Evolutionary conservation across 73 alveolate genomes (phyloP), one percentile per base, ranked within the genome.

Genomic region (Diophrys appendiculata): DNA sequence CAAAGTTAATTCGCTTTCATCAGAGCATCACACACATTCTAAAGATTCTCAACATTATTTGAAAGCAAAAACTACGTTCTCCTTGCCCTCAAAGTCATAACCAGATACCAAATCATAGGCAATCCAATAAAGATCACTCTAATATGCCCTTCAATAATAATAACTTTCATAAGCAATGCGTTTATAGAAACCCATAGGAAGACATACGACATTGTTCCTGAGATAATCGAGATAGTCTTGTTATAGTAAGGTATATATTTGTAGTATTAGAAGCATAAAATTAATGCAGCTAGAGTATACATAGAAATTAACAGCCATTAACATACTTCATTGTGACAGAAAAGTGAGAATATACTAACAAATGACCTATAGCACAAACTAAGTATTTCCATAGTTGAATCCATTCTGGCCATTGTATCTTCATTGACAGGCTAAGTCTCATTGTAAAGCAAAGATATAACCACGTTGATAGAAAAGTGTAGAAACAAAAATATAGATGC

Each of bases 351-450:
- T 23, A 54, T 24, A 52, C 75, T 69, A 5, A 79, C 76, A 24
- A 79, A 26, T 3, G 33, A 26, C 18, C 81, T 33, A 53, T 3
- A 79, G 25, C 68, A 8, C 2, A 70, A 35, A 68, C 68, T 32
- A 29, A 28, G 2, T 13, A 79, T 28, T 29, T 79, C 88, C 34
- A 79, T 52, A 23, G 74, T 69, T 35, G 88, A 70, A 23, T 79
- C 88, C 23, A 53, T 64, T 23, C 88, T 31, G 18, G 77, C 52
- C 65, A 79, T 53, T 13, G 68, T 14, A 34, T 79, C 88, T 56
- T 69, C 80, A 18, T 68, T 70, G 18, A 79, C 81, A 26, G 88
- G 88, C 54, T 79, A 79, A 30, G 80, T 79, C 68, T 79, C 88
- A 79, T 79, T 79, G 30, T 79, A 79, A 24, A 79, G 76, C 0